Evolutionary conservation across 805 yeast species (phyloP).

Genomic region (Saccharomycodes ludwigii): DNA sequence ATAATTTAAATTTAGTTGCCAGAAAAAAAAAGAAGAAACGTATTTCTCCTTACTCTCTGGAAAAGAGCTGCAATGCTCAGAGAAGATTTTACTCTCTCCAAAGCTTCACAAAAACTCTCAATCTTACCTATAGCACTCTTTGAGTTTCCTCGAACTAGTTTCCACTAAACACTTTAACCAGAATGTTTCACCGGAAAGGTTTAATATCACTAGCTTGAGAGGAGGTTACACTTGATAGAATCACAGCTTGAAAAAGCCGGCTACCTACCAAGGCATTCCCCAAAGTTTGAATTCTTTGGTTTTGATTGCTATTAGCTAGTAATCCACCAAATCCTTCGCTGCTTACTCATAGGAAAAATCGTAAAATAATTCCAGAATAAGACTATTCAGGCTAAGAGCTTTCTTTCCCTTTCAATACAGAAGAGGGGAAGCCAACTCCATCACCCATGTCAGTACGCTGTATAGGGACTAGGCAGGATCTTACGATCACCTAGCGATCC

Average conservation of each 20-base stretch:
- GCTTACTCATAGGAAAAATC: slow-evolving; percentile 20
- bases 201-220: slow-evolving; percentile 20
- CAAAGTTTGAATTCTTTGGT: slow-evolving; percentile 17
- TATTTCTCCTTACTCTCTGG: slow-evolving; percentile 8
- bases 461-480: slow-evolving; percentile 19
- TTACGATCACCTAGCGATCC: slow-evolving; percentile 22
- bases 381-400: slow-evolving; percentile 24
- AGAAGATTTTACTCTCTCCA: too few relatives aligned
- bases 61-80: slow-evolving; percentile 4
- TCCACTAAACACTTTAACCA: slow-evolving; percentile 21
- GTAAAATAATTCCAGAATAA: slow-evolving; percentile 20
- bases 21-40: too few relatives aligned
- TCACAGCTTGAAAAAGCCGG: slow-evolving; percentile 16
- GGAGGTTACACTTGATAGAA: slow-evolving; percentile 21
- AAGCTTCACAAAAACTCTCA: too few relatives aligned
- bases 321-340: slow-evolving; percentile 25
- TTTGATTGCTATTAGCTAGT: slow-evolving; percentile 20
- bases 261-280: slow-evolving; percentile 20
- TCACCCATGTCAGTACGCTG: slow-evolving; percentile 21
- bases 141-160: slow-evolving; percentile 18
- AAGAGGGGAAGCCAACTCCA: slow-evolving; percentile 3
- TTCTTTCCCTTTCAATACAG: too few relatives aligned
- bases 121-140: slow-evolving; percentile 21
- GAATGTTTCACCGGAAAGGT: slow-evolving; percentile 18
- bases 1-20: slow-evolving; percentile 9